Evolutionary conservation across 139 green algal genomes (phyloP), one percentile per base, ranked within the genome.

Genomic region (Coelastrella sp.): DNA sequence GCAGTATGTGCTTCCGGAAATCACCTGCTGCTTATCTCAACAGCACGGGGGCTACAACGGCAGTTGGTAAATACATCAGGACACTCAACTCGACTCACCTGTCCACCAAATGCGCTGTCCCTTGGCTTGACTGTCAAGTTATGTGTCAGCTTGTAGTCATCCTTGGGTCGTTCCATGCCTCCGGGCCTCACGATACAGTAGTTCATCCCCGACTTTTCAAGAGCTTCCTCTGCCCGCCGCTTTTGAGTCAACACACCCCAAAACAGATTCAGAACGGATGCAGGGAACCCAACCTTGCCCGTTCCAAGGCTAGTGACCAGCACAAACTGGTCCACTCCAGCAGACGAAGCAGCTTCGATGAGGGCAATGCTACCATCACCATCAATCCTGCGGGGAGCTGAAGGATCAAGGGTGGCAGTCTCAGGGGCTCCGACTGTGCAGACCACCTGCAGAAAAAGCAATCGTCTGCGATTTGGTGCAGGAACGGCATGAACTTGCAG

Each of bases 111-210:
- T 2, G 87, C 76, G 27, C 87, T 94, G 89, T 98, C 92, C 0
- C 88, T 71, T 0, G 88, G 82, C 35, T 84, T 86, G 8, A 99
- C 73, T 9, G 89, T 64, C 77, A 98, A 74, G 84, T 98, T 98
- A 92, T 99, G 91, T 7, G 92, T 98, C n/a, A 88, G 34, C 91
- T 98, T 97, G 93, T 95, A 96, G 67, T 94, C 84, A 85, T 99
- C 96, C 0, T 80, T 95, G 27, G 96, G 93, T 4, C 93, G 85
- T 91, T 98, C 96, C 95, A 98, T 96, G 85, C 96, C 96, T 38
- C 96, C 94, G 5, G 96, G 96, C 23, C 96, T 90, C 41, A 99
- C 93, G 48, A 99, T 98, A 27, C 92, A 90, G 91, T 96, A 99
- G 0, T 82, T 78, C 87, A 99, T 94, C 84, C 95, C 95, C 79